phyloP scores from a whole-genome alignment of 306 rosid genomes.

The Corylus americana region DNA sequence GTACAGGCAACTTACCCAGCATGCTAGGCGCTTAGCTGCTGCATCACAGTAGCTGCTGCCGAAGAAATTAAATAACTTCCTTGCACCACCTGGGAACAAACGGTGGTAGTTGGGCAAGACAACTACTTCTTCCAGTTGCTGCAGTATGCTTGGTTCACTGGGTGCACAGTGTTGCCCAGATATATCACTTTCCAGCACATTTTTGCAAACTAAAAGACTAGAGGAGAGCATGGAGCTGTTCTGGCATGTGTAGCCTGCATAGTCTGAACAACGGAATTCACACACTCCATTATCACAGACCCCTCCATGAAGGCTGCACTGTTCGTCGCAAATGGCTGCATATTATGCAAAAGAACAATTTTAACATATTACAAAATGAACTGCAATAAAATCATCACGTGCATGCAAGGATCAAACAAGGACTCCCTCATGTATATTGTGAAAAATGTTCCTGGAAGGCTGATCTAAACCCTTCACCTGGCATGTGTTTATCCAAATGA shows the following conservation, averaged over 20 bases:
- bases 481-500: not conserved
- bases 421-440: not conserved
- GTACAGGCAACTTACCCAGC: constrained; percentile 67
- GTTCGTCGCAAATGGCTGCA: constrained; percentile 95
- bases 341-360: constrained; percentile 21
- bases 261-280: constrained; percentile 97
- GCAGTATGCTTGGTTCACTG: constrained; percentile 85
- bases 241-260: constrained; percentile 97
- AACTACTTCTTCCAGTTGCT: constrained; percentile 95
- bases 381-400: not conserved
- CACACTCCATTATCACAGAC: constrained; percentile 97
- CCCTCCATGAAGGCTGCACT: constrained; percentile 98
- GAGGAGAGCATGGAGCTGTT: constrained; percentile 80
- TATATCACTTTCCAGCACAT: constrained; percentile 68
- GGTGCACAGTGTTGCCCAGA: constrained; percentile 98
- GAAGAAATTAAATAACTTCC: constrained; percentile 82
- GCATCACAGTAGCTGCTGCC: constrained; percentile 84
- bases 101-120: constrained; percentile 96
- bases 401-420: not conserved
- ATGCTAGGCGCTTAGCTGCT: constrained; percentile 91
- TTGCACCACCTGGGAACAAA: constrained; percentile 90
- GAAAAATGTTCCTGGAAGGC: not conserved
- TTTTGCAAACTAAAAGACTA: constrained; percentile 77
- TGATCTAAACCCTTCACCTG: not conserved
- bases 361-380: not conserved